phyloP scores from a whole-genome alignment of 148 eudicot genomes.

The Cornus suecica region DNA sequence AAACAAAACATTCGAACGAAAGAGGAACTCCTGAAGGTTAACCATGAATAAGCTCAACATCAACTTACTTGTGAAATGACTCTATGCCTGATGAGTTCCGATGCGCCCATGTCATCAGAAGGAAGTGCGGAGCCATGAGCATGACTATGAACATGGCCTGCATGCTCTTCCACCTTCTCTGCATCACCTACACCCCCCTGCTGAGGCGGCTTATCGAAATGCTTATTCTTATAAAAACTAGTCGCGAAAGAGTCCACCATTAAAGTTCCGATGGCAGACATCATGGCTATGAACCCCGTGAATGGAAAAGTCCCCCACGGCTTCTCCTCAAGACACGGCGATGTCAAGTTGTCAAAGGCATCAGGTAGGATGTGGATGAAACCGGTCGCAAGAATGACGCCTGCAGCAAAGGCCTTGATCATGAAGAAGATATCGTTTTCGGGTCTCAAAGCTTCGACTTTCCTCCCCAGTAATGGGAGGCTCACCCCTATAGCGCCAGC shows the following conservation, averaged over 20 bases:
- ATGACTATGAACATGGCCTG: slow-evolving; percentile 50
- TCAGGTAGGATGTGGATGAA: slow-evolving; percentile 85
- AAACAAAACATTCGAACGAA: neutral
- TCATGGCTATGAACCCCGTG: slow-evolving; percentile 68
- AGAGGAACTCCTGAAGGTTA: neutral
- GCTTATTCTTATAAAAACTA: slow-evolving; percentile 47
- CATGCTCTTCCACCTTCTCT: slow-evolving; percentile 27
- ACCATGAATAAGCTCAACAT: neutral
- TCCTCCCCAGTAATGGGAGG: slow-evolving; percentile 48
- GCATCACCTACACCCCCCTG: slow-evolving; percentile 16
- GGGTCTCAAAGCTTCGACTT: slow-evolving; percentile 28
- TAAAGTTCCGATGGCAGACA: slow-evolving; percentile 59
- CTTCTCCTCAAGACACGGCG: slow-evolving; percentile 48
- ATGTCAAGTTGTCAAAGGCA: slow-evolving; percentile 54
- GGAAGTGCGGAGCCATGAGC: slow-evolving; percentile 44
- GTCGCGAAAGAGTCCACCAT: slow-evolving; percentile 71
- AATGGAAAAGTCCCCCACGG: slow-evolving; percentile 75
- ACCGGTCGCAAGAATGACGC: slow-evolving; percentile 76
- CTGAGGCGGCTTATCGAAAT: slow-evolving; percentile 24
- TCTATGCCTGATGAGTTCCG: slow-evolving; percentile 66
- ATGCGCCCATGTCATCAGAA: slow-evolving; percentile 11
- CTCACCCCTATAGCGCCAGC: slow-evolving; percentile 60
- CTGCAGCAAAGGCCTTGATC: slow-evolving; percentile 90
- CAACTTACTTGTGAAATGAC: slow-evolving; percentile 66
- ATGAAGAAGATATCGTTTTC: slow-evolving; percentile 61